A percentile compares a stretch with the other conserved stretches of the same genome.
Evolutionary conservation across 768 basidiomycete species (phyloP).

Genomic region (Collybiopsis confluens): DNA sequence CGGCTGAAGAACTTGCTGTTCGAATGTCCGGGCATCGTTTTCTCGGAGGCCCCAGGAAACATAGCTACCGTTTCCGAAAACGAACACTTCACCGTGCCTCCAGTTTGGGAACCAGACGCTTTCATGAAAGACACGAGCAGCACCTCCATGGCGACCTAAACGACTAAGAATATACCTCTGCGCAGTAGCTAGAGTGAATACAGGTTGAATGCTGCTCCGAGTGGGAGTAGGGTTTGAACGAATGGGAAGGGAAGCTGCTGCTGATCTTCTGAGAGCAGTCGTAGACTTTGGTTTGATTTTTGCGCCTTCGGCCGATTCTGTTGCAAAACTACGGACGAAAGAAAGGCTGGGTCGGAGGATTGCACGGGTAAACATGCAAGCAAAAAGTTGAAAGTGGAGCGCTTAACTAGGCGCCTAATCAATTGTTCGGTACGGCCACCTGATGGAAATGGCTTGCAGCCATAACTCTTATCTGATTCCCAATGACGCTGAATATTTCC

Average conservation of each 20-base stretch:
- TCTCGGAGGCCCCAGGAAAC: slow-evolving; percentile 89
- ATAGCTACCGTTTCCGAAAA: slow-evolving; percentile 84
- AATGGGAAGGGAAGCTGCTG: slow-evolving; percentile 81
- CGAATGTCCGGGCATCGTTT: slow-evolving; percentile 66
- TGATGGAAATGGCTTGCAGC: no score
- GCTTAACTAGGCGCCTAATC: no score
- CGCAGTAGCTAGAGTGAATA: slow-evolving; percentile 83
- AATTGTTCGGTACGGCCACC: no score
- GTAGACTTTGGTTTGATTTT: slow-evolving; percentile 68
- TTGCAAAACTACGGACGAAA: background rate
- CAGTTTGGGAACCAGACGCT: slow-evolving; percentile 63
- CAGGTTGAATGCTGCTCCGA: slow-evolving; percentile 70
- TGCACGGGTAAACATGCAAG: background rate
- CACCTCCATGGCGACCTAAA: slow-evolving; percentile 49
- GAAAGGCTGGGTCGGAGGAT: background rate
- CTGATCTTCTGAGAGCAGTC: slow-evolving; percentile 77
- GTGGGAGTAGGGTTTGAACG: slow-evolving; percentile 85
- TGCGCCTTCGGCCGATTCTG: background rate
- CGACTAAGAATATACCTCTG: slow-evolving; percentile 74
- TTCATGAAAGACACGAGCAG: slow-evolving; percentile 63
- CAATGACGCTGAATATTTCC: background rate
- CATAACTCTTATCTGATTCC: no score
- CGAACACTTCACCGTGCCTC: slow-evolving; percentile 76
- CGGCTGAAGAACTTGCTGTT: slow-evolving; percentile 52
- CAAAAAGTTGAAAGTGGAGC: background rate